Conservation (phyloP, 2,329 filamentous ascomycete genomes). For the Cercospora zeina region DNA sequence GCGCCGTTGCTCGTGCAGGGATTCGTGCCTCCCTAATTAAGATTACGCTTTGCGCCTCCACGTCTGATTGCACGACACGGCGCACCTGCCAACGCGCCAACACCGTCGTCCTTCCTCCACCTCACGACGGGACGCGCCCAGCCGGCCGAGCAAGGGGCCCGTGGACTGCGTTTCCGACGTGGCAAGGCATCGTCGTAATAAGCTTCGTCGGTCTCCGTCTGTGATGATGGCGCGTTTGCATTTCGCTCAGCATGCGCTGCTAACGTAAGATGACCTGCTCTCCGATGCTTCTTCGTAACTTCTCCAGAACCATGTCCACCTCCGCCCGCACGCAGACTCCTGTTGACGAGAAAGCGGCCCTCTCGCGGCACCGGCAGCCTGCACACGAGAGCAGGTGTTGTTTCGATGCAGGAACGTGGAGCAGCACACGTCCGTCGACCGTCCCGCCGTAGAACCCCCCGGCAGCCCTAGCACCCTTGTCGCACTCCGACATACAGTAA, state of each 20-base stretch:
- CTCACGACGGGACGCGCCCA: too few relatives aligned
- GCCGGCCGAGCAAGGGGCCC: conserved; percentile 7
- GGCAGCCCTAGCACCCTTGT: background rate
- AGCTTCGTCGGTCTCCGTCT: conserved; percentile 8
- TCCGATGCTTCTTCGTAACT: too few relatives aligned
- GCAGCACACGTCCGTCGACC: background rate
- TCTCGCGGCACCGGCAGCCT: background rate
- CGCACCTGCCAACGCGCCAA: background rate
- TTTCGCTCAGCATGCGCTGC: too few relatives aligned
- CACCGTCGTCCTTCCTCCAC: too few relatives aligned
- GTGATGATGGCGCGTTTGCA: too few relatives aligned
- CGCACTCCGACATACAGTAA: conserved; percentile 13
- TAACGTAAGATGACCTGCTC: too few relatives aligned
- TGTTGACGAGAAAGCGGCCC: background rate
- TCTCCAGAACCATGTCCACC: too few relatives aligned
- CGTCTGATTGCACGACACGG: conserved; percentile 16
- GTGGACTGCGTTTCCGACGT: conserved; percentile 13
- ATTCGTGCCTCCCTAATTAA: conserved; percentile 1
- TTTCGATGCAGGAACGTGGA: conserved; percentile 1
- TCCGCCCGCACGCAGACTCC: too few relatives aligned
- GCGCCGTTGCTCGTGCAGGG: conserved; percentile 2
- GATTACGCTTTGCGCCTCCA: conserved; percentile 12
- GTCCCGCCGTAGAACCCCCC: background rate
- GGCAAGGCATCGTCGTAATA: conserved; percentile 2
- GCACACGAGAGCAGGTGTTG: background rate